phyloP scores from a whole-genome alignment of 352 stramenopile species.

The Thraustotheca clavata region DNA sequence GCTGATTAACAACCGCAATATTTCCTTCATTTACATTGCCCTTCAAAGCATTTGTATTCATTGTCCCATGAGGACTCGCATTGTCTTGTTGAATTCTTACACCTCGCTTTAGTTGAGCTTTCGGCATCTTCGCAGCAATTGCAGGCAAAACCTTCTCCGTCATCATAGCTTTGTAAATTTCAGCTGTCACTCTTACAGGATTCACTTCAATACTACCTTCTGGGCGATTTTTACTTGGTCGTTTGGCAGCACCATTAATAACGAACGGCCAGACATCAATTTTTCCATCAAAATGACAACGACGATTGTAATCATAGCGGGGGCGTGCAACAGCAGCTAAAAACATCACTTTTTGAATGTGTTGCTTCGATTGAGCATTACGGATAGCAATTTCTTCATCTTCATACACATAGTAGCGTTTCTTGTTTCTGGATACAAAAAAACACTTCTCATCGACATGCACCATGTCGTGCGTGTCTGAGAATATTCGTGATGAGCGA shows the following conservation, averaged over 20 bases:
- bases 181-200: not conserved
- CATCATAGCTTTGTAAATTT: no score
- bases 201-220: not conserved
- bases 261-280: not conserved
- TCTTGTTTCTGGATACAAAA: not conserved
- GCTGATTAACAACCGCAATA: no score
- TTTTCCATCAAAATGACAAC: not conserved
- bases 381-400: not conserved
- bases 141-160: no score
- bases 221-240: not conserved
- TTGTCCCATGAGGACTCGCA: no score
- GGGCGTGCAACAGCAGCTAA: not conserved
- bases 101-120: no score
- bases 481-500: not conserved
- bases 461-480: not conserved
- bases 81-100: no score
- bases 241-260: not conserved
- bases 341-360: constrained; percentile 5
- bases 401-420: not conserved
- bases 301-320: not conserved
- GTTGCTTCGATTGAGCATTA: not conserved
- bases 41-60: no score
- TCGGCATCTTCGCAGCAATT: no score
- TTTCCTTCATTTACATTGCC: no score
- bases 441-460: constrained; percentile 4